Conservation (phyloP, 2,329 filamentous ascomycete species). For the Penicillium janthinellum region DNA sequence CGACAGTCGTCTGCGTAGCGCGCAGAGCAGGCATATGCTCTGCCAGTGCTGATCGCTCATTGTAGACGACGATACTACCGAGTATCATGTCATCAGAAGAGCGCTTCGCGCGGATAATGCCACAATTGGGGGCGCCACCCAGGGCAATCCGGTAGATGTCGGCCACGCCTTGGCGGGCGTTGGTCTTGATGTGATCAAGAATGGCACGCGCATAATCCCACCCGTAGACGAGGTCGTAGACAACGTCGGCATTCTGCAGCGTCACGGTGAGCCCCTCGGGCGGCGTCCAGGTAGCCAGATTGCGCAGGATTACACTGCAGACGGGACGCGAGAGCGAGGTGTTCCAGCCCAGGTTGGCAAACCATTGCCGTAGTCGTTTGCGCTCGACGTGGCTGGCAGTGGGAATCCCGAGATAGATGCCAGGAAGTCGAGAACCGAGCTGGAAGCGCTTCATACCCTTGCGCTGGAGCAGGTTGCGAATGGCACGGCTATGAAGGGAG, state of each 20-base stretch:
- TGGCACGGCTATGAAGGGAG: constrained; percentile 82
- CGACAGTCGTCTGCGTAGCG: constrained; percentile 59
- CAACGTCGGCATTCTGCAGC: constrained; percentile 70
- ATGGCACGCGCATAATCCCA: constrained; percentile 74
- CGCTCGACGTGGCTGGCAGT: constrained; percentile 63
- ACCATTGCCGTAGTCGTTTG: constrained; percentile 73
- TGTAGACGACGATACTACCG: constrained; percentile 79
- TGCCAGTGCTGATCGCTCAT: constrained; percentile 66
- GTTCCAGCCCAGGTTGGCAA: constrained; percentile 88
- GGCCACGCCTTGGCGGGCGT: constrained; percentile 73
- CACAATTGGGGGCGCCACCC: constrained; percentile 69
- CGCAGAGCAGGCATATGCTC: constrained; percentile 70
- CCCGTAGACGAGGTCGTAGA: constrained; percentile 82
- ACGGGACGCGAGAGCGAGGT: constrained; percentile 63
- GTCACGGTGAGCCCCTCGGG: constrained; percentile 76
- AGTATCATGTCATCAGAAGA: constrained; percentile 67
- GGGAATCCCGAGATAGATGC: constrained; percentile 84
- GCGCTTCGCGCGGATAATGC: constrained; percentile 79
- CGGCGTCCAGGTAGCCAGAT: constrained; percentile 71
- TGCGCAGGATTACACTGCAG: constrained; percentile 72
- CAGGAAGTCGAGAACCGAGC: constrained; percentile 77
- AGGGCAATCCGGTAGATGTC: constrained; percentile 80
- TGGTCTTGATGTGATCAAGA: constrained; percentile 71
- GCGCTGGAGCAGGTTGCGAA: constrained; percentile 72
- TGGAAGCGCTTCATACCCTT: constrained; percentile 77